Conservation (phyloP, 139 green algal genomes). For the Auxenochlorella pyrenoidosa region DNA sequence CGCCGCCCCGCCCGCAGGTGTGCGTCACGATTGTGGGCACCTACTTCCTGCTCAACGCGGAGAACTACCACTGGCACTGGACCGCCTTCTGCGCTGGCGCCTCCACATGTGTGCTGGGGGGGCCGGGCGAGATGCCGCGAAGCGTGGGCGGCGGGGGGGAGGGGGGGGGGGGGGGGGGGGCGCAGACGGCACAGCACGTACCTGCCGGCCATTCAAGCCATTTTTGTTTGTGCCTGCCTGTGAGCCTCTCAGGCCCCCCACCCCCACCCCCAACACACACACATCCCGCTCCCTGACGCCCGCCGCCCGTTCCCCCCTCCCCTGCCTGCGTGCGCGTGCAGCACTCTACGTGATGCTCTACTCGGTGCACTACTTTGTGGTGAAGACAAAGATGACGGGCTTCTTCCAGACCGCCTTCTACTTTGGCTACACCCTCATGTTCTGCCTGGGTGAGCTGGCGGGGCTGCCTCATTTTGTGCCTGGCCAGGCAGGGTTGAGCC, state of each 20-base stretch:
- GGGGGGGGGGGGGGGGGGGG: too few species aligned
- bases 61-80: slow-evolving; percentile 99
- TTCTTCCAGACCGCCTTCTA: slow-evolving; percentile 98
- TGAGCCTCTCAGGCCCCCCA: too few species aligned
- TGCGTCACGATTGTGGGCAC: slow-evolving; percentile 95
- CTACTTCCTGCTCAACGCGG: slow-evolving; percentile 98
- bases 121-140: too few species aligned
- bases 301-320: background rate
- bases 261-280: too few species aligned
- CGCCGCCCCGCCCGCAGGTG: background rate
- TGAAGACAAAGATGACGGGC: slow-evolving; percentile 97
- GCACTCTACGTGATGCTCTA: slow-evolving; percentile 95
- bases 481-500: too few species aligned
- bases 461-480: too few species aligned
- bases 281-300: background rate
- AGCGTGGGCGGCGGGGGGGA: background rate
- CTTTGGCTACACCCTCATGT: slow-evolving; percentile 97
- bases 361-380: slow-evolving; percentile 54
- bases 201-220: too few species aligned
- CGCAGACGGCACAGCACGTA: too few species aligned
- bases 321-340: background rate
- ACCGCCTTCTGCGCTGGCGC: slow-evolving; percentile 88
- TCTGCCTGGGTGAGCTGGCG: slow-evolving; percentile 80
- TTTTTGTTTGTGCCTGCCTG: too few species aligned
- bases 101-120: slow-evolving; percentile 64